Evolutionary conservation across 331 rosid species (phyloP).

Genomic region (Malus hybrid): DNA sequence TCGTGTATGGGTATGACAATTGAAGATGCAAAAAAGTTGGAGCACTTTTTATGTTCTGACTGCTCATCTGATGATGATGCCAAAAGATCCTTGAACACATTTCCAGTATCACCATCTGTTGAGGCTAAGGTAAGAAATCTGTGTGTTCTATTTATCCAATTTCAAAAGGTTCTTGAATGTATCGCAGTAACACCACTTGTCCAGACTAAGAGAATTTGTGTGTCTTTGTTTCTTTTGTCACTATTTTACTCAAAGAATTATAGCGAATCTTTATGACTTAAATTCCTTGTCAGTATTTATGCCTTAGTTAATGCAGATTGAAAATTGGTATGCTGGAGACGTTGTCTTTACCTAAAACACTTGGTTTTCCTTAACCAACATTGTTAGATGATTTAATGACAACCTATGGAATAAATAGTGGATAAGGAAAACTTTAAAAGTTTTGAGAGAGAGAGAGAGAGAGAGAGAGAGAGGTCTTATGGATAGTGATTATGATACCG

Average conservation of each 20-base stretch:
- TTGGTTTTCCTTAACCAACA: background rate
- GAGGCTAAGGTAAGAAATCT: conserved; percentile 42
- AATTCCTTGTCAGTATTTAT: background rate
- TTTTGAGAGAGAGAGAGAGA: no score
- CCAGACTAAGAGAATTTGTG: background rate
- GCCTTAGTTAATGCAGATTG: background rate
- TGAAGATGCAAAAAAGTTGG: conserved; percentile 62
- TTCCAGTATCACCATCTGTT: conserved; percentile 43
- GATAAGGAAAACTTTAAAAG: background rate
- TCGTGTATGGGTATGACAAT: conserved; percentile 63
- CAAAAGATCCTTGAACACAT: conserved; percentile 41
- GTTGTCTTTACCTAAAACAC: background rate
- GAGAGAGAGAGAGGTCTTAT: background rate
- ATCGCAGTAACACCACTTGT: background rate
- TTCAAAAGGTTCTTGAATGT: background rate
- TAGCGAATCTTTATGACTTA: background rate
- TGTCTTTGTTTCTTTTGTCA: background rate
- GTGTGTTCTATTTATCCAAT: background rate
- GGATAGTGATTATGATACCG: background rate
- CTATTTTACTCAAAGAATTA: background rate
- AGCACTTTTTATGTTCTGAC: conserved; percentile 48
- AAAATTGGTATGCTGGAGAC: background rate
- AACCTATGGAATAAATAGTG: background rate
- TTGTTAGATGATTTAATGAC: background rate
- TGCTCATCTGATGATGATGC: conserved; percentile 52